These are phyloP conservation scores for Aspergillus leporis DNA, from an alignment of 495 filamentous ascomycete genomes.

Conservation along the genomic window DNA sequence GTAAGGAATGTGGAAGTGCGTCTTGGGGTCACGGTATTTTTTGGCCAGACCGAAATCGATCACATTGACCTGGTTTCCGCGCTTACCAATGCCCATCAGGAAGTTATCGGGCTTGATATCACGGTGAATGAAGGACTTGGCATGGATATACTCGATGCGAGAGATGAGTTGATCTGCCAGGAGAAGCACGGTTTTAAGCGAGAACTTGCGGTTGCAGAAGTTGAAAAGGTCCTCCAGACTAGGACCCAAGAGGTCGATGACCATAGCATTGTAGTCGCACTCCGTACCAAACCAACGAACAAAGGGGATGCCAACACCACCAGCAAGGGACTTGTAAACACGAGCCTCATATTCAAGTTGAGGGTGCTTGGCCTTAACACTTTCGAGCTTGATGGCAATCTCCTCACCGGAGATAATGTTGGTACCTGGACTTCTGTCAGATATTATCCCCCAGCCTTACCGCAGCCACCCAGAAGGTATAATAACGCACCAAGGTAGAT, in stretches of 20 bases:
- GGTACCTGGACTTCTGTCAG: conserved; percentile 58
- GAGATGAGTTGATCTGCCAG: conserved; percentile 99
- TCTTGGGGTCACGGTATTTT: conserved; percentile 99
- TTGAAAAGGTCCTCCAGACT: conserved; percentile 99
- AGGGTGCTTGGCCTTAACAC: conserved; percentile 99
- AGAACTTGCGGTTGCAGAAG: conserved; percentile 99
- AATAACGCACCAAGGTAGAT: conserved; percentile 83
- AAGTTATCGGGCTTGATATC: conserved; percentile 99
- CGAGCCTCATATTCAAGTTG: conserved; percentile 99
- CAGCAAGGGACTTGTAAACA: conserved; percentile 98
- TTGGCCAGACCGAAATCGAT: conserved; percentile 99
- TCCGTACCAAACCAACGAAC: conserved; percentile 99
- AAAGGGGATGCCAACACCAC: conserved; percentile 98
- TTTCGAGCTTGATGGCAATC: conserved; percentile 99
- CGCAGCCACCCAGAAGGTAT: background rate
- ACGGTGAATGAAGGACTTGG: conserved; percentile 99
- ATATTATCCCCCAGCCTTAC: background rate
- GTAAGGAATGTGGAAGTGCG: conserved; percentile 99
- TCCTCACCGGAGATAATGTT: conserved; percentile 99
- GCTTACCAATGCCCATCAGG: conserved; percentile 99
- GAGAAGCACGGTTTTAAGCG: conserved; percentile 97
- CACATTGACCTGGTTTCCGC: conserved; percentile 99
- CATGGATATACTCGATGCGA: conserved; percentile 99
- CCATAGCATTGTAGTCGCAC: conserved; percentile 99
- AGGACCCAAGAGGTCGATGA: conserved; percentile 95